Evolutionary conservation across 495 filamentous ascomycete genomes (phyloP).

Genomic region (Neurospora sp.): DNA sequence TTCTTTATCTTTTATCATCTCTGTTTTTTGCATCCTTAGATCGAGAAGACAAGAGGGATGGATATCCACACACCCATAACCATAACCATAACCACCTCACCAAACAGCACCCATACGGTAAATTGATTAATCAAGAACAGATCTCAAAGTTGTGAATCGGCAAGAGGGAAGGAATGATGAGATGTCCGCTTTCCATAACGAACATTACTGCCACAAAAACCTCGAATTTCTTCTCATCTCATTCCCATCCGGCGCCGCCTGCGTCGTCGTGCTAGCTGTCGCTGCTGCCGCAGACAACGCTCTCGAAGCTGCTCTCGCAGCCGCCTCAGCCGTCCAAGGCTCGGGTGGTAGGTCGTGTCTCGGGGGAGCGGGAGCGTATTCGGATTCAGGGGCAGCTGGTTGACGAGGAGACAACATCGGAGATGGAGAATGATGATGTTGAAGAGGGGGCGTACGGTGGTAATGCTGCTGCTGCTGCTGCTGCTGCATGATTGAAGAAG

Average conservation of each 20-base stretch:
- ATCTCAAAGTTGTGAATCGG: not conserved
- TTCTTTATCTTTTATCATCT: not conserved
- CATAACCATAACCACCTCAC: not conserved
- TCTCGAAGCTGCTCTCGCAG: not conserved
- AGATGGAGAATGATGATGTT: not conserved
- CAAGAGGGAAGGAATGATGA: not conserved
- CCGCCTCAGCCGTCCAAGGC: not conserved
- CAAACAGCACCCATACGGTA: not conserved
- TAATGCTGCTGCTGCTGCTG: not conserved
- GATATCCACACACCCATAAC: not conserved
- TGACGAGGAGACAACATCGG: not conserved
- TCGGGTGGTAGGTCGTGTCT: not conserved
- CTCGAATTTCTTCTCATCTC: not conserved
- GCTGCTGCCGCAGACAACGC: not conserved
- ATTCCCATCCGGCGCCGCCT: not conserved
- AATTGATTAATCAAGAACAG: not conserved
- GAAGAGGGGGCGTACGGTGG: not conserved
- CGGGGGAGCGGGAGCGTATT: not conserved
- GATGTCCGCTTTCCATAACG: not conserved
- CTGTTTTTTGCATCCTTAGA: not conserved
- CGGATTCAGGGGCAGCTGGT: not conserved
- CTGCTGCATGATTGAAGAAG: not conserved
- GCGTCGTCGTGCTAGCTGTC: not conserved
- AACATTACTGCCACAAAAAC: not conserved
- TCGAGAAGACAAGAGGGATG: not conserved